phyloP scores from a whole-genome alignment of 2,329 filamentous ascomycete species.

The Helminthosporium solani region DNA sequence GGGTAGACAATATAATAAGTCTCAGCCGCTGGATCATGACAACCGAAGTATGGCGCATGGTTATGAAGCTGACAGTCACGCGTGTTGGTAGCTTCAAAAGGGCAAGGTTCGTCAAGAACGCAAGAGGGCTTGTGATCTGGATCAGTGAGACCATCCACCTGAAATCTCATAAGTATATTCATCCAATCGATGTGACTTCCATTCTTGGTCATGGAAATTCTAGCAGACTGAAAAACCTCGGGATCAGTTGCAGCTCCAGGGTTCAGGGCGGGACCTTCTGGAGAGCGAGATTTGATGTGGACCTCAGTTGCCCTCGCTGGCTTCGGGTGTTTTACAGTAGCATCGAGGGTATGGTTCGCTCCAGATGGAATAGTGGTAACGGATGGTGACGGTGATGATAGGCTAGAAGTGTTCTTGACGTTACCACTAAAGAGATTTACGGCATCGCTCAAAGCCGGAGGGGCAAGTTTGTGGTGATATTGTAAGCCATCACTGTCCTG shows the following conservation, averaged over 20 bases:
- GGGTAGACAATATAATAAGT: slow-evolving; percentile 23
- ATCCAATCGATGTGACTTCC: slow-evolving; percentile 24
- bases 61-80: slow-evolving; percentile 26
- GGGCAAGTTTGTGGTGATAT: background rate
- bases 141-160: slow-evolving; percentile 17
- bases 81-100: slow-evolving; percentile 14
- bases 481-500: background rate
- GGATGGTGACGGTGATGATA: background rate
- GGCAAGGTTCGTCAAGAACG: slow-evolving; percentile 14
- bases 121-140: slow-evolving; percentile 6
- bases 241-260: background rate
- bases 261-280: background rate
- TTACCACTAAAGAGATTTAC: background rate
- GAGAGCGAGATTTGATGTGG: background rate
- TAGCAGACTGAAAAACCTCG: background rate
- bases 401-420: background rate
- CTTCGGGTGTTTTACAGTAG: background rate
- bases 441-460: background rate
- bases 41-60: slow-evolving; percentile 13
- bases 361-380: background rate
- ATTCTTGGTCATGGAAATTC: slow-evolving; percentile 5
- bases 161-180: slow-evolving; percentile 12
- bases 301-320: background rate
- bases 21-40: slow-evolving; percentile 21
- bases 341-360: background rate